Percentiles rank a stretch among this genome's conserved stretches.
These are phyloP conservation scores for Euptelea pleiosperma DNA, from an alignment of 164 flowering plant genomes.

Conservation along the genomic window DNA sequence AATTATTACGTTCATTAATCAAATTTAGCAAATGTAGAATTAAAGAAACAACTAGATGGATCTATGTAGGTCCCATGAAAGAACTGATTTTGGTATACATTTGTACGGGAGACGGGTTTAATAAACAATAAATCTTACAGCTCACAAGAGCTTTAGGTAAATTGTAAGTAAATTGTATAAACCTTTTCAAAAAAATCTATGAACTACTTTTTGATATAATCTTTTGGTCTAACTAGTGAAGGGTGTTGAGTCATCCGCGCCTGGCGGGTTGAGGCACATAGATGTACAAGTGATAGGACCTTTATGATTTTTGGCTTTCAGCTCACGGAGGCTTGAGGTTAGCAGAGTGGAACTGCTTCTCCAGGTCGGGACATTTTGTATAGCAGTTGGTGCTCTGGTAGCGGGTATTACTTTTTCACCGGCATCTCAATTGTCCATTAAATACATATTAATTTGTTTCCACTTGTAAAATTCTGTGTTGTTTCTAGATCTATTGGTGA, in stretches of 20 bases:
- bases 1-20: background rate
- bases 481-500: background rate
- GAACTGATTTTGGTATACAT: too few relatives aligned
- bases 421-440: background rate
- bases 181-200: too few relatives aligned
- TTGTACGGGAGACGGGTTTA: too few relatives aligned
- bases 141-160: too few relatives aligned
- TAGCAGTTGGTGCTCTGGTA: slow-evolving; percentile 83
- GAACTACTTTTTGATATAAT: too few relatives aligned
- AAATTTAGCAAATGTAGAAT: background rate
- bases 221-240: background rate
- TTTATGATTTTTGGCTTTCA: slow-evolving; percentile 31
- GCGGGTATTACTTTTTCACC: slow-evolving; percentile 49
- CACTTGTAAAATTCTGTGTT: too few relatives aligned
- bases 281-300: too few relatives aligned
- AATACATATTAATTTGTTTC: background rate
- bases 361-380: slow-evolving; percentile 92
- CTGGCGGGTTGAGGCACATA: too few relatives aligned
- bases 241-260: too few relatives aligned
- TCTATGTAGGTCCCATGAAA: background rate
- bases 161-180: too few relatives aligned
- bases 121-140: too few relatives aligned
- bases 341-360: slow-evolving; percentile 97
- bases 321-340: slow-evolving; percentile 95
- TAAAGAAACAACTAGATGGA: background rate